A percentile compares a stretch with the other conserved stretches of the same genome.
Conservation (phyloP, 2,329 filamentous ascomycete genomes). For the Pseudogymnoascus sp. region DNA sequence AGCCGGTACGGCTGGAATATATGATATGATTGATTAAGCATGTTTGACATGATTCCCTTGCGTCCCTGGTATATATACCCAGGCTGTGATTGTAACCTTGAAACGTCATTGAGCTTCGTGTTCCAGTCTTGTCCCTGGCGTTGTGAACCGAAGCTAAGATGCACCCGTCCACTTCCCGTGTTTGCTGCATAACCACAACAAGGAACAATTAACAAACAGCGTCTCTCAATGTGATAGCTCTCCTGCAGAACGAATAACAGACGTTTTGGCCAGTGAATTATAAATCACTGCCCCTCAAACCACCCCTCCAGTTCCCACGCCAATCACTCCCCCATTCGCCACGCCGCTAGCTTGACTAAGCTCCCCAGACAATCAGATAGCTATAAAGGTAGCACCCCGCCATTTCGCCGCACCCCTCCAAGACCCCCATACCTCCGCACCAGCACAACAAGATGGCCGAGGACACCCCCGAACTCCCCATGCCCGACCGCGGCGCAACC, state of each 20-base stretch:
- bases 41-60: neutral
- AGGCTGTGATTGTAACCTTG: neutral
- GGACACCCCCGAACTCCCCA: slow-evolving; percentile 32
- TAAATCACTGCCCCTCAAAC: neutral
- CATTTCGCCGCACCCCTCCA: neutral
- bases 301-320: neutral
- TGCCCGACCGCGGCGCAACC: slow-evolving; percentile 44
- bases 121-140: neutral
- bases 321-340: neutral
- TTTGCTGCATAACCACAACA: neutral
- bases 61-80: neutral
- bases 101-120: neutral
- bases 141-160: neutral
- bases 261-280: neutral
- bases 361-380: neutral
- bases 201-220: neutral
- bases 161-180: neutral
- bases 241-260: neutral
- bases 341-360: neutral
- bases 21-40: neutral
- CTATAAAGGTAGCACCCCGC: slow-evolving; percentile 2
- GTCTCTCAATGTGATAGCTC: neutral
- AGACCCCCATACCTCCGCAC: neutral
- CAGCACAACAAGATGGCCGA: slow-evolving; percentile 19
- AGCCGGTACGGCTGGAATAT: neutral